phyloP scores from a whole-genome alignment of 163 green algal species.

The Scenedesmus sp. region DNA sequence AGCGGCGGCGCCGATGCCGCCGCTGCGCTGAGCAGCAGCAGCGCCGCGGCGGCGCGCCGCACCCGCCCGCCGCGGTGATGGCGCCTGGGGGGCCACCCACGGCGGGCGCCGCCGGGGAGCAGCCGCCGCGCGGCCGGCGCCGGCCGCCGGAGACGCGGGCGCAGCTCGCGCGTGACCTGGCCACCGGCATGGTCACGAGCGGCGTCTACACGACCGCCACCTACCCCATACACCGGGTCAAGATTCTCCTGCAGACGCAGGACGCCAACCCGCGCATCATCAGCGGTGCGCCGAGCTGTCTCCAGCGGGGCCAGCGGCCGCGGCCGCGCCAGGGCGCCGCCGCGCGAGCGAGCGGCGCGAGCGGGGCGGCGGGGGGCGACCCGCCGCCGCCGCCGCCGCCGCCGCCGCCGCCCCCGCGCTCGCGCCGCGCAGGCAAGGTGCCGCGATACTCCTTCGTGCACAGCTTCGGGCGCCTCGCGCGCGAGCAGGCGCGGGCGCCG shows the following conservation, averaged over 20 bases:
- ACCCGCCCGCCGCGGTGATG: too few relatives aligned
- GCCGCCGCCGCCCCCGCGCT: background rate
- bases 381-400: too few relatives aligned
- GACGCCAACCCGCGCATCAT: conserved; percentile 46
- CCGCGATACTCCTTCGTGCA: conserved; percentile 37
- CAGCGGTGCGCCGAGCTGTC: background rate
- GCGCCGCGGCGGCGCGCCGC: too few relatives aligned
- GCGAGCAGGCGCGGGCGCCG: too few relatives aligned
- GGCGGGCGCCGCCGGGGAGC: too few relatives aligned
- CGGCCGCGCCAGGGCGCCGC: too few relatives aligned
- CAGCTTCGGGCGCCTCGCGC: conserved; percentile 29
- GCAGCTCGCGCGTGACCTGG: conserved; percentile 1
- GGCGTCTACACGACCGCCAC: conserved; percentile 2
- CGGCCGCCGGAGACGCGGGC: background rate
- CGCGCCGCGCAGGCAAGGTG: conserved; percentile 32
- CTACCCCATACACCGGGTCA: conserved; percentile 20
- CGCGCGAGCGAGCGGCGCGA: too few relatives aligned
- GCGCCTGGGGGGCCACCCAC: too few relatives aligned
- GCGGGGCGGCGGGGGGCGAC: too few relatives aligned
- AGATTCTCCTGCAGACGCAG: conserved; percentile 48
- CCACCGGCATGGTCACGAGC: conserved; percentile 2
- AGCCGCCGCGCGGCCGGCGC: background rate
- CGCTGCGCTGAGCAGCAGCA: too few relatives aligned
- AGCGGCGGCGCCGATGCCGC: too few relatives aligned
- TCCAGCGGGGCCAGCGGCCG: too few relatives aligned